These are phyloP conservation scores for Hypsizygus marmoreus DNA, from an alignment of 768 basidiomycete species.

Conservation along the genomic window DNA sequence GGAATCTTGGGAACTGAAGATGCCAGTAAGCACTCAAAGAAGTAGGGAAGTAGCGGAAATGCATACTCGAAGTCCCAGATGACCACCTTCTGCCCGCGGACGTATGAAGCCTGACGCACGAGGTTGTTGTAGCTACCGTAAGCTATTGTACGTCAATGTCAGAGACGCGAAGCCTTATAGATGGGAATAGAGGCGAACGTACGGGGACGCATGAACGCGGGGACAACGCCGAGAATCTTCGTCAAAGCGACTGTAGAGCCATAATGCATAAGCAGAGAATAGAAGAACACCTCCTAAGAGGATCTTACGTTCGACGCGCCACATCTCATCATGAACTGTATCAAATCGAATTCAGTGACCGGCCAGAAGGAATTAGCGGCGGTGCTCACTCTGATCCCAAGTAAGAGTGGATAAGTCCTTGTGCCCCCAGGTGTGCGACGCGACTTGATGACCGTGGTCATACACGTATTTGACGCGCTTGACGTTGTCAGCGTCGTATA, in stretches of 20 bases:
- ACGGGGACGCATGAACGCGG: slow-evolving; percentile 51
- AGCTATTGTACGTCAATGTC: too few species aligned
- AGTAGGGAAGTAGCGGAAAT: neutral
- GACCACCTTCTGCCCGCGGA: slow-evolving; percentile 33
- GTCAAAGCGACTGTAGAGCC: slow-evolving; percentile 34
- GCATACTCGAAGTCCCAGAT: slow-evolving; percentile 30
- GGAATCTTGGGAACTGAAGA: slow-evolving; percentile 36
- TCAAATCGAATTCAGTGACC: neutral
- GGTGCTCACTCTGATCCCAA: slow-evolving; percentile 31
- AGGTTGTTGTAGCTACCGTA: slow-evolving; percentile 47
- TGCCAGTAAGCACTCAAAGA: too few species aligned
- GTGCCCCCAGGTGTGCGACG: slow-evolving; percentile 49
- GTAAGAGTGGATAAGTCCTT: slow-evolving; percentile 31
- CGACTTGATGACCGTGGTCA: slow-evolving; percentile 42
- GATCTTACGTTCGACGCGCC: slow-evolving; percentile 34
- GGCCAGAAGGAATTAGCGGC: neutral
- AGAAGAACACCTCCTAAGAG: too few species aligned
- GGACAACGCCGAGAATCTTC: slow-evolving; percentile 39
- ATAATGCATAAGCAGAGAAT: too few species aligned
- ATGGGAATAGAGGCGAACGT: slow-evolving; percentile 2
- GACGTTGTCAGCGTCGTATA: slow-evolving; percentile 30
- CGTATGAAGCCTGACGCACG: slow-evolving; percentile 37
- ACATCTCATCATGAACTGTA: slow-evolving; percentile 36
- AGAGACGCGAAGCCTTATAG: too few species aligned
- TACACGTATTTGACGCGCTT: slow-evolving; percentile 37